Conservation (phyloP, 2,329 filamentous ascomycete species). For the Pyrenophora tritici-repentis region DNA sequence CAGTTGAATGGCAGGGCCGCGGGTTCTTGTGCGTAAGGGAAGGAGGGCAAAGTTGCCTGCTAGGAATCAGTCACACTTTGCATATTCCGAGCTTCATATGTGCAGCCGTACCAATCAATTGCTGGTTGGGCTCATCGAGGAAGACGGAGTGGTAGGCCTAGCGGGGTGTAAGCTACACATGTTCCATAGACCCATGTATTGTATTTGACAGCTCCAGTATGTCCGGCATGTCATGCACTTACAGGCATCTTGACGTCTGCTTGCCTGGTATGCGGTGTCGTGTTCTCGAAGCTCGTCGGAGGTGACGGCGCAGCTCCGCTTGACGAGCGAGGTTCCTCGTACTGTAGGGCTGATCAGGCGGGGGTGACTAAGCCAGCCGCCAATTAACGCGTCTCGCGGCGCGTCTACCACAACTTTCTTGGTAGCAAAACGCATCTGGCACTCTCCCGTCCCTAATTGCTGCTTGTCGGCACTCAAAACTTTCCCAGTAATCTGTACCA, state of each 20-base stretch:
- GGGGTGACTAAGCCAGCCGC: constrained; percentile 36
- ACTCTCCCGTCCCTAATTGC: neutral
- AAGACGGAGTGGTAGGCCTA: constrained; percentile 99
- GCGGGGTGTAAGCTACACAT: constrained; percentile 20
- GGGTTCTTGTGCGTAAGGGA: constrained; percentile 90
- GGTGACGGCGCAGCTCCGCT: constrained; percentile 38
- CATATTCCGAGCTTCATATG: too few relatives aligned
- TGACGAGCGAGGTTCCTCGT: constrained; percentile 32
- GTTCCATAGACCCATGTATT: neutral
- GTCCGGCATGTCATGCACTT: constrained; percentile 21
- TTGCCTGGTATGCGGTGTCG: constrained; percentile 24
- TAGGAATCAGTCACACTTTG: neutral
- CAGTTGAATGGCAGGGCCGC: constrained; percentile 91
- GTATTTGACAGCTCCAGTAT: neutral
- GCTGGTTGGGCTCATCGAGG: constrained; percentile 75
- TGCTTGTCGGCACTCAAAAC: neutral
- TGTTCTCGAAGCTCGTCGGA: constrained; percentile 29
- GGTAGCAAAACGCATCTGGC: neutral
- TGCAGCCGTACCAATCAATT: constrained; percentile 60
- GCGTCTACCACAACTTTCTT: constrained; percentile 18
- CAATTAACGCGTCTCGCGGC: constrained; percentile 45
- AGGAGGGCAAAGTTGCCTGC: constrained; percentile 91
- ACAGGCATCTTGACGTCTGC: constrained; percentile 54
- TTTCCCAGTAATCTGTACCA: accelerated
- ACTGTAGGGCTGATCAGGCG: constrained; percentile 44